Evolutionary conservation across 257 asterid species (phyloP).

Genomic region (Lycium ferocissimum): DNA sequence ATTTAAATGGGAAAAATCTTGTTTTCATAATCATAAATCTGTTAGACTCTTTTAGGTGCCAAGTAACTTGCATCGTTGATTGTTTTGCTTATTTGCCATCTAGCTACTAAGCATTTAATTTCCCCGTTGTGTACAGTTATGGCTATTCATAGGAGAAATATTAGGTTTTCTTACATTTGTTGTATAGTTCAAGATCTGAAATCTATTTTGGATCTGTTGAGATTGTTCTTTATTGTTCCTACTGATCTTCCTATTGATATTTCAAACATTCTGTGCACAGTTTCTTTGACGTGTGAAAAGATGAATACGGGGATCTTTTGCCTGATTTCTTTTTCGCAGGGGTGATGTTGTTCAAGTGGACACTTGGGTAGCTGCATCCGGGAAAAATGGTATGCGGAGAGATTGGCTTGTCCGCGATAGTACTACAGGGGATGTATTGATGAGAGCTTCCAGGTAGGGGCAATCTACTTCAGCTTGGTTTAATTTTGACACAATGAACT

Average conservation of each 20-base stretch:
- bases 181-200: not conserved
- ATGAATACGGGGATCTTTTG: constrained; percentile 18
- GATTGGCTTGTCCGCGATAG: constrained; percentile 93
- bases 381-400: constrained; percentile 98
- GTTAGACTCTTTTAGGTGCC: constrained; percentile 7
- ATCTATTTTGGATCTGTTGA: not conserved
- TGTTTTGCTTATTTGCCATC: not conserved
- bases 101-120: constrained; percentile 15
- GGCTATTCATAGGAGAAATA: not conserved
- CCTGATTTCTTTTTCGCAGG: constrained; percentile 53
- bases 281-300: not conserved
- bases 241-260: constrained; percentile 2
- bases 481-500: not conserved
- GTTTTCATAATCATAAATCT: not conserved
- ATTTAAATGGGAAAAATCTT: not conserved
- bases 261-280: constrained; percentile 7
- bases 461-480: constrained; percentile 2
- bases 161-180: constrained; percentile 20
- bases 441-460: constrained; percentile 89
- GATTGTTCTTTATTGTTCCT: not conserved
- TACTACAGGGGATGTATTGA: constrained; percentile 75
- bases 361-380: constrained; percentile 97
- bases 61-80: not conserved
- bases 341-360: constrained; percentile 97
- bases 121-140: constrained; percentile 1